Base-by-base conservation (phyloP, 441 rosid genomes). In the Omphalea diandra region DNA sequence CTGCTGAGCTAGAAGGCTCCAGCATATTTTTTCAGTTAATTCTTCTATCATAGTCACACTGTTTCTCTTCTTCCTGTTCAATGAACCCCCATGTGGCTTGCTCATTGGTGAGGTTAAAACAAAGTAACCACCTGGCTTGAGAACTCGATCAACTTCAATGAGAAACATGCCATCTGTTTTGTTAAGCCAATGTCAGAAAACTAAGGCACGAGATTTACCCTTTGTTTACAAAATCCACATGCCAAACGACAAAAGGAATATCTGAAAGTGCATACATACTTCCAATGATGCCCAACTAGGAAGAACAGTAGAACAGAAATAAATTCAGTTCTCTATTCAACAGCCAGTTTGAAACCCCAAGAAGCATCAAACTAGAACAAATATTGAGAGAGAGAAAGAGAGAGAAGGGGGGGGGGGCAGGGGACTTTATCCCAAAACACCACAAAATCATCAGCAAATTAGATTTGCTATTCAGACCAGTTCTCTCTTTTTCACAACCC, bases 51-150 rank as follows among this genome's bases (percentile, higher is more conserved):
- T 83, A 54, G 84, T 77, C 72, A 81, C 70, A 69, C 79, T 75
- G 76, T 80, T 81, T 60, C 86, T 82, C 78, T 81, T 87, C 84
- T 85, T 94, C 6, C 54, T 68, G 50, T 71, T 81, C 5, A 67
- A 55, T 41, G 81, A 83, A 63, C 81, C 77, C 71, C 90, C 91
- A 14, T 76, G 85, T 57, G 84, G 80, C 77, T 83, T 89, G 74
- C 79, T 87, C 20, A 86, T 72, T 7, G 93, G 94, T 50, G 92
- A 86, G 61, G 98, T 93, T 75, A 90, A 84, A 73, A 89, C 96
- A 83, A 95, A 90, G 76, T 89, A 95, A 50, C 97, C 99, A 55
- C 99, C 98, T 5, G 99, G 99, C 83, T 78, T 92, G 55, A 95
- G 89, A 61, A 91, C 75, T 49, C 98, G 97, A 77, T 94, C 97